Evolutionary conservation across 257 asterid species (phyloP).

Genomic region (Solanum stenotomum): DNA sequence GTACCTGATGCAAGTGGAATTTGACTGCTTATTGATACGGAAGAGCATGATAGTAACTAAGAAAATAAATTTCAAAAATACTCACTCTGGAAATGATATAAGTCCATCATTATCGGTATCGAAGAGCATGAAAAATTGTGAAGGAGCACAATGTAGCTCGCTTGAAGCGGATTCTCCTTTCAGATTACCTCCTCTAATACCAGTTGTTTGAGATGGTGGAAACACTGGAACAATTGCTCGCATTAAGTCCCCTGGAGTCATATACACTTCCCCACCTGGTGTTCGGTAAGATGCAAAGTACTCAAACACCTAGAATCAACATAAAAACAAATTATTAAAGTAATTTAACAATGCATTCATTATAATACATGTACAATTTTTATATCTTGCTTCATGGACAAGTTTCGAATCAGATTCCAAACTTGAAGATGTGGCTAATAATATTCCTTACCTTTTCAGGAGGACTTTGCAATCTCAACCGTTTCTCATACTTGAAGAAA

Average conservation of each 20-base stretch:
- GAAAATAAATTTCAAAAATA: neutral
- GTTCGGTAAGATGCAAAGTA: conserved; percentile 66
- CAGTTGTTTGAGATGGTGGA: conserved; percentile 73
- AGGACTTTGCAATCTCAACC: conserved; percentile 70
- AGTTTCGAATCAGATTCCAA: neutral
- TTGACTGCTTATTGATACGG: neutral
- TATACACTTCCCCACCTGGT: conserved; percentile 56
- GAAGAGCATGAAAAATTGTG: conserved; percentile 75
- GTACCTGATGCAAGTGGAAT: conserved; percentile 35
- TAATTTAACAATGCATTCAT: neutral
- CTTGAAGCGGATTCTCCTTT: conserved; percentile 46
- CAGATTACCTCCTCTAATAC: conserved; percentile 62
- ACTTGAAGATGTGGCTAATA: neutral
- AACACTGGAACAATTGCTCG: conserved; percentile 87
- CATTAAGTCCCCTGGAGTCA: conserved; percentile 88
- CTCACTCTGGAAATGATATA: conserved; percentile 83
- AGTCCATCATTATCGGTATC: conserved; percentile 86
- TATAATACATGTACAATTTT: neutral
- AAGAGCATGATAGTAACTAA: neutral
- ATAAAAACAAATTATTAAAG: neutral
- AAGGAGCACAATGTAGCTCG: conserved; percentile 61
- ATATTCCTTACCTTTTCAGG: conserved; percentile 66
- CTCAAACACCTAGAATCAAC: conserved; percentile 59
- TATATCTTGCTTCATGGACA: neutral
- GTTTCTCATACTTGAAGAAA: conserved; percentile 94